A percentile compares a stretch with the other conserved stretches of the same genome.
These are phyloP conservation scores for Cryptococcus deneoformans DNA, from an alignment of 1,284 basidiomycete genomes.

Conservation along the genomic window DNA sequence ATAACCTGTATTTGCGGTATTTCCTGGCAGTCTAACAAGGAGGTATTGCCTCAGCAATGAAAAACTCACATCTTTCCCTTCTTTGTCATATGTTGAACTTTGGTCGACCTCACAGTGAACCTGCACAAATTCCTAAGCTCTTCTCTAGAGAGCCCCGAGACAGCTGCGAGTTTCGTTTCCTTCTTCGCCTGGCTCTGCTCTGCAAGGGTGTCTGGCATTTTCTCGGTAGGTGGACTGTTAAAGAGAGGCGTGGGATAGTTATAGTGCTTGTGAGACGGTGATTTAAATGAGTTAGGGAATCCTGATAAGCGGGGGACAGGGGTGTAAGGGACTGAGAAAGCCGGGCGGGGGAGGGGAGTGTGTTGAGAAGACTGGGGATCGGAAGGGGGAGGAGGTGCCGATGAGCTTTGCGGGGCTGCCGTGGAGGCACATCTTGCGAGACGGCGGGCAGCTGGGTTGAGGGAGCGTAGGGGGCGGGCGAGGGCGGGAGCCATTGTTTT, in stretches of 20 bases:
- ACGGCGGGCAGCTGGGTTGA: background rate
- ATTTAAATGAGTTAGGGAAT: slow-evolving; percentile 19
- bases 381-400: background rate
- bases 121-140: slow-evolving; percentile 37
- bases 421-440: slow-evolving; percentile 10
- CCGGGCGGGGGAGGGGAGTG: slow-evolving; percentile 11
- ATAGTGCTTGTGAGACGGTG: slow-evolving; percentile 32
- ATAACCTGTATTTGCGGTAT: background rate
- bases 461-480: slow-evolving; percentile 1
- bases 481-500: slow-evolving; percentile 1
- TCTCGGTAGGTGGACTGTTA: no score
- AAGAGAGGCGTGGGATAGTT: slow-evolving; percentile 27
- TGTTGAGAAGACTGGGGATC: background rate
- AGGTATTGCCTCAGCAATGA: background rate
- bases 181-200: slow-evolving; percentile 24
- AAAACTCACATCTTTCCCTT: slow-evolving; percentile 47
- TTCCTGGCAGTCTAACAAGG: background rate
- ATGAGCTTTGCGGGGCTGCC: background rate
- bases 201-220: slow-evolving; percentile 16
- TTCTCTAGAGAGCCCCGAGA: slow-evolving; percentile 26
- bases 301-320: slow-evolving; percentile 11
- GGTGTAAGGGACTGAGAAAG: slow-evolving; percentile 6
- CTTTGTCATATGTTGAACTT: slow-evolving; percentile 49
- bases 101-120: slow-evolving; percentile 33
- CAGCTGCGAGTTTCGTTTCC: slow-evolving; percentile 23